Conservation (phyloP, 179 eudicot genomes). For the Pouteria campechiana region DNA sequence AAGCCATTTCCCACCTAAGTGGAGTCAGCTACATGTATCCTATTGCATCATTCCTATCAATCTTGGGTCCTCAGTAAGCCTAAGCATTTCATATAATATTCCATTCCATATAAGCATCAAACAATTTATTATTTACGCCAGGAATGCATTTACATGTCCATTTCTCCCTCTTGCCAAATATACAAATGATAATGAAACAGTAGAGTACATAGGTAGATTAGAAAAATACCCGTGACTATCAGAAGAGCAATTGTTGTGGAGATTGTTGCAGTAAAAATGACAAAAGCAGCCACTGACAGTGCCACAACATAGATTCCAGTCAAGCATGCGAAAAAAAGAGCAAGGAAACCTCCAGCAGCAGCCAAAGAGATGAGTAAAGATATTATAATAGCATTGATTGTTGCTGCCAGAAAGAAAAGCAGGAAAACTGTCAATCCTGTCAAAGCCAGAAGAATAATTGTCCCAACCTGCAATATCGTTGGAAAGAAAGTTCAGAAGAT, state of each 20-base stretch:
- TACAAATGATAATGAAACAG: too few species aligned
- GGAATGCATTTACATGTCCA: too few species aligned
- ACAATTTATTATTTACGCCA: too few species aligned
- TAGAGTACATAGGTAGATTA: too few species aligned
- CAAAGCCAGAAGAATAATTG: conserved; percentile 46
- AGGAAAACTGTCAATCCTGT: conserved; percentile 55
- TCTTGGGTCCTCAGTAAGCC: too few species aligned
- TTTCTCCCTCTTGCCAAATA: too few species aligned
- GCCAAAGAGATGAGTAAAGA: conserved; percentile 75
- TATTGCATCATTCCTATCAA: too few species aligned
- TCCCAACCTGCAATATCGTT: conserved; percentile 57
- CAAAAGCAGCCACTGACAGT: conserved; percentile 56
- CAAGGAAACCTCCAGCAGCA: conserved; percentile 86
- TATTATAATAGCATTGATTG: conserved; percentile 59
- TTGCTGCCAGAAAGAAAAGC: conserved; percentile 78
- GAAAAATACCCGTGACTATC: conserved; percentile 60
- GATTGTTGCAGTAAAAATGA: conserved; percentile 53
- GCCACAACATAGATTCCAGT: conserved; percentile 67
- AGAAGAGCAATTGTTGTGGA: conserved; percentile 44
- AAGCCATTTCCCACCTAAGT: too few species aligned
- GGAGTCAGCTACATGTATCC: too few species aligned
- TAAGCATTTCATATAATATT: too few species aligned
- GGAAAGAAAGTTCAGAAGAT: neutral
- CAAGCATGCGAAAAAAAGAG: conserved; percentile 71
- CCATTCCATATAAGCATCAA: too few species aligned